A percentile compares a stretch with the other conserved stretches of the same genome.
These are phyloP conservation scores for Nigrospora sphaerica DNA, from an alignment of 2,329 filamentous ascomycete species.

Conservation along the genomic window DNA sequence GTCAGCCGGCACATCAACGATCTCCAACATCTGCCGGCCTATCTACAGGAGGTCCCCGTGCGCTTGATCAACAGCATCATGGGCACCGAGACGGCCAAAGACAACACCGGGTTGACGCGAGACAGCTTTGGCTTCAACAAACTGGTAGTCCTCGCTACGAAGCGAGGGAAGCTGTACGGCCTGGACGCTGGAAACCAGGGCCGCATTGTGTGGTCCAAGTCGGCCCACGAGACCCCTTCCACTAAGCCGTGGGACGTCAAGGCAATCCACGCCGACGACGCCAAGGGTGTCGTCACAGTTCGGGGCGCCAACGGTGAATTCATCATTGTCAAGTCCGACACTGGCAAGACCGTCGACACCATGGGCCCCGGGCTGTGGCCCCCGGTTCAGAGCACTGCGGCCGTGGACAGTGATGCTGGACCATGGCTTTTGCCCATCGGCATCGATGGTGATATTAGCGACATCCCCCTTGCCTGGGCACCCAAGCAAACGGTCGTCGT, in stretches of 20 bases:
- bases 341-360: constrained; percentile 42
- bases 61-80: constrained; percentile 60
- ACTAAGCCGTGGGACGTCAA: constrained; percentile 59
- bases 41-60: constrained; percentile 61
- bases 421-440: constrained; percentile 49
- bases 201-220: constrained; percentile 66
- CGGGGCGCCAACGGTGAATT: constrained; percentile 56
- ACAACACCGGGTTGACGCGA: constrained; percentile 42
- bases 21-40: constrained; percentile 67
- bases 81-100: constrained; percentile 42
- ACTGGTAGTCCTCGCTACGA: constrained; percentile 71
- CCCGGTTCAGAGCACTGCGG: constrained; percentile 37
- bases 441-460: constrained; percentile 37
- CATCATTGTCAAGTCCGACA: constrained; percentile 45
- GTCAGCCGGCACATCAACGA: constrained; percentile 76
- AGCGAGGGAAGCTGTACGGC: constrained; percentile 70
- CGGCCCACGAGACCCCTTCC: constrained; percentile 50
- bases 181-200: constrained; percentile 72
- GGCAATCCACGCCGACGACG: constrained; percentile 57
- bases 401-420: constrained; percentile 45
- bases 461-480: constrained; percentile 35
- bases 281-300: constrained; percentile 47
- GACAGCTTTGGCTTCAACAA: constrained; percentile 89
- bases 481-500: constrained; percentile 50
- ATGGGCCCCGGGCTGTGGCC: constrained; percentile 31